phyloP scores from a whole-genome alignment of 2,329 filamentous ascomycete genomes.

The Fusarium annulatum region DNA sequence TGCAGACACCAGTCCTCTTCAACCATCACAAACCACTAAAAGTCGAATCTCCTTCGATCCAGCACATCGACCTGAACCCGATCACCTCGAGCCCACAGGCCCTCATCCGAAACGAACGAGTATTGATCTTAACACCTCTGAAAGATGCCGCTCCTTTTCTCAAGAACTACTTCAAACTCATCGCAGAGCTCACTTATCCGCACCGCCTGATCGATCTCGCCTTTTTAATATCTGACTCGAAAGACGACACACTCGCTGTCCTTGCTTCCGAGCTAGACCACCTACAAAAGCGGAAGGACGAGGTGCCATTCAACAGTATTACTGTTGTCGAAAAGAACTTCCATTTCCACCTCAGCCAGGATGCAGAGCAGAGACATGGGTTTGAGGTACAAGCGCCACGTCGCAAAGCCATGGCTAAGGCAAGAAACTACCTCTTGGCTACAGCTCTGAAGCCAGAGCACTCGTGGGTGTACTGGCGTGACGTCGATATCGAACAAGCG shows the following conservation, averaged over 20 bases:
- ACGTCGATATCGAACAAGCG: constrained; percentile 95
- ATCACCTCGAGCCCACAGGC: constrained; percentile 85
- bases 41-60: constrained; percentile 83
- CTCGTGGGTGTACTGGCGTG: constrained; percentile 98
- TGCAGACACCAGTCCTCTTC: constrained; percentile 93
- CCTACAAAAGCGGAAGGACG: constrained; percentile 83
- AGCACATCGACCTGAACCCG: constrained; percentile 84
- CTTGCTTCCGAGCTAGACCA: constrained; percentile 87
- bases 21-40: constrained; percentile 92
- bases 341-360: constrained; percentile 77
- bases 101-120: constrained; percentile 81
- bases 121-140: constrained; percentile 92
- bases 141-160: constrained; percentile 88
- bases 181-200: constrained; percentile 90
- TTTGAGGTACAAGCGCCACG: constrained; percentile 90
- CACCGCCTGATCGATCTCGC: constrained; percentile 95
- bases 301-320: constrained; percentile 85
- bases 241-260: constrained; percentile 90
- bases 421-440: constrained; percentile 90
- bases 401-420: constrained; percentile 88
- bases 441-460: constrained; percentile 91
- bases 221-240: constrained; percentile 92
- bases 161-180: constrained; percentile 90
- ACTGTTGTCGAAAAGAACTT: constrained; percentile 94
- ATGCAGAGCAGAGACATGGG: constrained; percentile 83